These are phyloP conservation scores for Cercospora citrullina DNA, from an alignment of 2,329 filamentous ascomycete genomes.

Conservation along the genomic window DNA sequence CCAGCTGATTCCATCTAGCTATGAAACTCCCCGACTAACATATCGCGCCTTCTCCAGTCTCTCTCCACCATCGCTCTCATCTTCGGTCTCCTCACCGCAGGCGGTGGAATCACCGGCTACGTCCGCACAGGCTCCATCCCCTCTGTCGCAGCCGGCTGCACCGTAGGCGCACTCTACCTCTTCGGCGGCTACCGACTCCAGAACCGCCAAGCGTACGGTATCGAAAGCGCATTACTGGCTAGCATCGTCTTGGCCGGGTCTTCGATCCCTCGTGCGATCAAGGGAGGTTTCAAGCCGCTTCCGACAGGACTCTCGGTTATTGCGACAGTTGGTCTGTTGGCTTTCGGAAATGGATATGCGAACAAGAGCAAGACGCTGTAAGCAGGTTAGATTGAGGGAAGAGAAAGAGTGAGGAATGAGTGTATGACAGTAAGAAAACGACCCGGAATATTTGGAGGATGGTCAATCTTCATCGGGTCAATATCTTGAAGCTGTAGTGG, in stretches of 20 bases:
- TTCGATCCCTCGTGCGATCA: conserved; percentile 83
- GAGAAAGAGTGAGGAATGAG: background rate
- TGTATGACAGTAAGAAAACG: background rate
- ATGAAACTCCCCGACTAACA: background rate
- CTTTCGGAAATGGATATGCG: conserved; percentile 71
- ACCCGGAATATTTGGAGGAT: background rate
- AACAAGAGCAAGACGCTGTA: conserved; percentile 23
- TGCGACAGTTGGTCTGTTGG: conserved; percentile 73
- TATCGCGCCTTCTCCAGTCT: conserved; percentile 8
- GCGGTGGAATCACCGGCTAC: conserved; percentile 86
- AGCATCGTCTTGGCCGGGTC: conserved; percentile 81
- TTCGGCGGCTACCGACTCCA: conserved; percentile 80
- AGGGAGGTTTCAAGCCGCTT: conserved; percentile 72
- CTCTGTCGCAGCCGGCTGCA: conserved; percentile 79
- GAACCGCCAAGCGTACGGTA: conserved; percentile 72
- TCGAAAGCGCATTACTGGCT: conserved; percentile 86
- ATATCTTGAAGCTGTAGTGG: background rate
- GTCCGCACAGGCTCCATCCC: conserved; percentile 80
- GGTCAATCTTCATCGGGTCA: background rate
- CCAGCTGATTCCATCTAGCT: background rate
- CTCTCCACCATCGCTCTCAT: conserved; percentile 64
- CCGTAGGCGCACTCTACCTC: conserved; percentile 76
- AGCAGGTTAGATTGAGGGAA: background rate
- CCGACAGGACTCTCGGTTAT: conserved; percentile 76
- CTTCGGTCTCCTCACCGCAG: conserved; percentile 78